These are phyloP conservation scores for Erodium maritimum DNA, from an alignment of 345 rosid species.

Conservation along the genomic window DNA sequence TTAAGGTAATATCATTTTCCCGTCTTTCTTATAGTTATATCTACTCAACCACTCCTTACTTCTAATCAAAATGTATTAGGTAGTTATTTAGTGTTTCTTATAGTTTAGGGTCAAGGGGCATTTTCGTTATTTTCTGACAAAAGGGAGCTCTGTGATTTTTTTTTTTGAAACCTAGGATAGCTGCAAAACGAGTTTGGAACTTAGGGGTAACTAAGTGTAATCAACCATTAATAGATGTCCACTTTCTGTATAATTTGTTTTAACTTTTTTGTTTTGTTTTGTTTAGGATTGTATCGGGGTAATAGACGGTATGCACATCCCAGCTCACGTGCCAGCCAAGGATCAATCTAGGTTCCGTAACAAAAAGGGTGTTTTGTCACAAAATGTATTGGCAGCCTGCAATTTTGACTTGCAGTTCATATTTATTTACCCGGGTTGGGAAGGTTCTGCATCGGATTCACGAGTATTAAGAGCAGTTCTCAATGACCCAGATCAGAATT, in stretches of 20 bases:
- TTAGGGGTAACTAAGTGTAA: too few relatives aligned
- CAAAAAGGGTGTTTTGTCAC: conserved; percentile 49
- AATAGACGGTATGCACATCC: conserved; percentile 59
- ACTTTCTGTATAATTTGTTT: conserved; percentile 8
- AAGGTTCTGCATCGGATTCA: conserved; percentile 65
- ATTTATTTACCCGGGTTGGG: conserved; percentile 76
- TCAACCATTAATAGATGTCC: too few relatives aligned
- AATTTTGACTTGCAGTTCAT: conserved; percentile 64
- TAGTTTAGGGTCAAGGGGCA: too few relatives aligned
- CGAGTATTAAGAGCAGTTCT: conserved; percentile 66
- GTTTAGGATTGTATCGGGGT: conserved; percentile 70
- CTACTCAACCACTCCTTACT: too few relatives aligned
- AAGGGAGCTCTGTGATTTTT: too few relatives aligned
- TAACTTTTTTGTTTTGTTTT: conserved; percentile 9
- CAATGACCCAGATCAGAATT: conserved; percentile 70
- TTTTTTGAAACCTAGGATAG: too few relatives aligned
- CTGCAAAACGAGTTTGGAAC: too few relatives aligned
- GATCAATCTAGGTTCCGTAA: conserved; percentile 68
- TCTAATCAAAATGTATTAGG: too few relatives aligned
- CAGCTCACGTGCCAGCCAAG: conserved; percentile 67
- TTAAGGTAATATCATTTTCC: conserved; percentile 39
- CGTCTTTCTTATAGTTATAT: conserved; percentile 1
- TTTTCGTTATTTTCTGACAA: too few relatives aligned
- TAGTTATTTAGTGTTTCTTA: too few relatives aligned
- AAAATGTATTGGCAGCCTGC: conserved; percentile 75